Evolutionary conservation across 805 yeast species (phyloP).

Genomic region (Maudiozyma bulderi): DNA sequence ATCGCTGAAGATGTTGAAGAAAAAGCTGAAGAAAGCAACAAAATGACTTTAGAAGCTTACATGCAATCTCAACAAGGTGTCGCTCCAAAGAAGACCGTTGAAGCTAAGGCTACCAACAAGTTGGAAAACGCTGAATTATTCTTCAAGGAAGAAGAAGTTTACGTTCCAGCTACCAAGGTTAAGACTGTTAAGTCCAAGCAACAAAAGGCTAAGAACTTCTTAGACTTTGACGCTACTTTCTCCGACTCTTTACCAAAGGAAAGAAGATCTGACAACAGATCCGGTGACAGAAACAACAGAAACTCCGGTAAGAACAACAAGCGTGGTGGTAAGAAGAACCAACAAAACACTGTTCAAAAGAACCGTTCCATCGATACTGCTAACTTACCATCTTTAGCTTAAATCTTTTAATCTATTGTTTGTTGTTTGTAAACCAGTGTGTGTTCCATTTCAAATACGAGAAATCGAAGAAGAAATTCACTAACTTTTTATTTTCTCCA

Average conservation of each 20-base stretch:
- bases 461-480: background rate
- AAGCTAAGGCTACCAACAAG: conserved; percentile 25
- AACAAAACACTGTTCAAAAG: conserved; percentile 21
- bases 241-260: conserved; percentile 43
- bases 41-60: conserved; percentile 77
- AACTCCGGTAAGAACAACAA: conserved; percentile 21
- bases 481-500: background rate
- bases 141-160: conserved; percentile 54
- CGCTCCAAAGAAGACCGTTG: conserved; percentile 41
- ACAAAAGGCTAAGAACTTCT: conserved; percentile 68
- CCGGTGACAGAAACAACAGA: conserved; percentile 9
- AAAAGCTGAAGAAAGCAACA: conserved; percentile 32
- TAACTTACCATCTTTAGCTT: conserved; percentile 66
- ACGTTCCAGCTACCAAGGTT: conserved; percentile 47
- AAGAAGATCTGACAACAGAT: conserved; percentile 16
- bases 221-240: conserved; percentile 67
- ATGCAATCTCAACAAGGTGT: conserved; percentile 42
- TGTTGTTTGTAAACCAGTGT: background rate
- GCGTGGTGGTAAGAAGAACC: conserved; percentile 29
- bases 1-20: conserved; percentile 40
- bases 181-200: conserved; percentile 67
- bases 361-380: conserved; percentile 42
- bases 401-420: conserved; percentile 7
- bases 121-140: conserved; percentile 45
- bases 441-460: background rate